Base-by-base conservation (phyloP, 805 yeast species). In the Metschnikowia santaceciliae region DNA sequence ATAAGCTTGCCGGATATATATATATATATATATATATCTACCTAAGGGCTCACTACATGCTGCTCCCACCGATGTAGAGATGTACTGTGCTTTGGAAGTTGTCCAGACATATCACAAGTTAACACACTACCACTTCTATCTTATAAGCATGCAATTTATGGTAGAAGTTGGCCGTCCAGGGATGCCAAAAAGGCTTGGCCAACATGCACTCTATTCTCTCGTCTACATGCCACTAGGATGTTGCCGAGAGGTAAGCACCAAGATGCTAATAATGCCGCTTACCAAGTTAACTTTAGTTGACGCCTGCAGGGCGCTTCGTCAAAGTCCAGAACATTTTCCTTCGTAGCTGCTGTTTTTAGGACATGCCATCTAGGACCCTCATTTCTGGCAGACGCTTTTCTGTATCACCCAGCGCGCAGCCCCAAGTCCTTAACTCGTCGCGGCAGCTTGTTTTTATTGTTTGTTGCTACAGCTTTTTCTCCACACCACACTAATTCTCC, bases 381-480 rank as follows among this genome's bases (percentile, higher is more conserved):
- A 26, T 26, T 30, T 40, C 43, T 30, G 34, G 46, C 46, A 42
- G 46, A 42, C 46, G 32, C 20, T 17, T 7, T 30, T 42, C 46
- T 42, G n/a, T 8, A 40, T 15, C 32, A 33, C 46, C n/a, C 10
- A 33, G 38, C 38, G 45, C 45, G 37, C 40, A 20, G 30, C 32
- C n/a, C 4, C 41, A 17, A 34, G 39, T 34, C 32, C 39, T 33
- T 35, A 34, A 15, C 17, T 34, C 34, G 40, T 44, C 47, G 47
- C 47, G 40, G 20, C 47, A 33, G 35, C 47, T 35, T 32, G 17
- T 34, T 30, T 43, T 44, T 32, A 20, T 34, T 32, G n/a, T 43
- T 44, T 44, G 40, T 44, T 44, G 47, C 47, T 44, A 44, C 47
- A 44, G 47, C 47, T 44, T 44, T 44, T 44, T 44, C 47, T 44